Evolutionary conservation across 2,329 filamentous ascomycete genomes (phyloP), one percentile per base, ranked within the genome.

Genomic region (Onygena corvina): DNA sequence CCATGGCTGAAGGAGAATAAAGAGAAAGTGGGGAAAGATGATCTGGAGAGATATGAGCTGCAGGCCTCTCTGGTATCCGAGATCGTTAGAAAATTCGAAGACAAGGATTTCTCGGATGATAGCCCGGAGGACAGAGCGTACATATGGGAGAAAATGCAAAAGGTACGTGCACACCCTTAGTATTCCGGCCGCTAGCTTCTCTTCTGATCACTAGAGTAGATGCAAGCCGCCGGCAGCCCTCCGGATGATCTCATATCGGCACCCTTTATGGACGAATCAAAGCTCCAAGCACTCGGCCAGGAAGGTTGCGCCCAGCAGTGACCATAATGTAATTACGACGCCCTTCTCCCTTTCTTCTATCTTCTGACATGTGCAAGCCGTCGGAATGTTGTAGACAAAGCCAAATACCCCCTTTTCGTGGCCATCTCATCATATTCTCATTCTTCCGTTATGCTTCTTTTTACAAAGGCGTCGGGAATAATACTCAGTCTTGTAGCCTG

Each of bases 71-170:
- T 95, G 42, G 89, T 95, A 1, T 74, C 72, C 50, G 86, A 95
- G 66, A 96, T 98, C 64, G 87, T 94, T 49, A 74, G 70, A 57
- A 86, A 87, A 62, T 98, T 98, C 61, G 88, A 98, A 66, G 79
- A 84, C 64, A 74, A 76, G 49, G 79, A 76, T 0, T 98, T 94
- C 64, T 79, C 79, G 42, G 92, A 98, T 69, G 78, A 83, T 9
- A 90, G 93, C 62, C 69, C 83, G 11, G 75, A 77, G 40, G 86
- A 94, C 67, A 76, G 89, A 54, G 86, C 94, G 63, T 95, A 88
- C 66, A 92, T 98, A 59, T 90, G 95, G 56, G 89, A 95, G 61
- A 83, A 83, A 64, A 98, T 98, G 92, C 90, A 96, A 67, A 90
- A 90, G 81, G 90, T 94, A 67, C 64, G 76, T 63, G 27, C 14